Evolutionary conservation across 2,329 filamentous ascomycete genomes (phyloP).

Genomic region (Alternaria alternata): DNA sequence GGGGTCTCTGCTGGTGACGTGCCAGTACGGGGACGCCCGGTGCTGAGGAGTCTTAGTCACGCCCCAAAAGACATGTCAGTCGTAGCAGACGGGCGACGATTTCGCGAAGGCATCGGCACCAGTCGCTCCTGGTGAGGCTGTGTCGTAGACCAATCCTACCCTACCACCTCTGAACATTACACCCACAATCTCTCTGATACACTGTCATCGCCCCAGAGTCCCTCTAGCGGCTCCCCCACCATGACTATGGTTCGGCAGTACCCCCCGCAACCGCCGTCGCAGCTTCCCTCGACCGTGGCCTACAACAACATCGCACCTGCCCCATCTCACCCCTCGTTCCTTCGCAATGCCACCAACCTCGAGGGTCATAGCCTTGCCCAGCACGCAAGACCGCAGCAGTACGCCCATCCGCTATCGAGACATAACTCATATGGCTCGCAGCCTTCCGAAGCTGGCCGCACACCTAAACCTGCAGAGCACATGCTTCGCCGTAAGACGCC

Average conservation of each 20-base stretch:
- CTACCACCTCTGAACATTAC: not conserved
- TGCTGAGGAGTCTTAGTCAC: constrained; percentile 17
- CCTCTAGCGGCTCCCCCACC: constrained; percentile 26
- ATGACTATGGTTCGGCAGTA: constrained; percentile 53
- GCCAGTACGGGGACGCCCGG: constrained; percentile 34
- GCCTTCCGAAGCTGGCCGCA: constrained; percentile 32
- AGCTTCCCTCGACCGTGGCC: constrained; percentile 35
- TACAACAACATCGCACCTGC: constrained; percentile 36
- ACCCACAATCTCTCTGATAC: not conserved
- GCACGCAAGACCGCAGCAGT: constrained; percentile 46
- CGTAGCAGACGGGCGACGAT: constrained; percentile 48
- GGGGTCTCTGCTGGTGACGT: constrained; percentile 42
- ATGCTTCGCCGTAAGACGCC: constrained; percentile 91
- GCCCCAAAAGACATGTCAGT: constrained; percentile 49
- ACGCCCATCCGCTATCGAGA: constrained; percentile 51
- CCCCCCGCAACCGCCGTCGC: constrained; percentile 45
- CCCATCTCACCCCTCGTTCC: constrained; percentile 35
- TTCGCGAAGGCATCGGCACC: constrained; percentile 55
- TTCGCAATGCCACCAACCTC: constrained; percentile 37
- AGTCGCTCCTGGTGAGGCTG: constrained; percentile 50
- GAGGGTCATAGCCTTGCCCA: constrained; percentile 33
- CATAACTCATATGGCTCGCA: constrained; percentile 49
- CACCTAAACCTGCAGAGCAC: constrained; percentile 66
- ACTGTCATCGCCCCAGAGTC: constrained; percentile 7
- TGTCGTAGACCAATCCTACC: constrained; percentile 16